Percentiles rank a stretch among this genome's conserved stretches.
These are phyloP conservation scores for Eucalyptus marginata DNA, from an alignment of 345 rosid species.

Conservation along the genomic window DNA sequence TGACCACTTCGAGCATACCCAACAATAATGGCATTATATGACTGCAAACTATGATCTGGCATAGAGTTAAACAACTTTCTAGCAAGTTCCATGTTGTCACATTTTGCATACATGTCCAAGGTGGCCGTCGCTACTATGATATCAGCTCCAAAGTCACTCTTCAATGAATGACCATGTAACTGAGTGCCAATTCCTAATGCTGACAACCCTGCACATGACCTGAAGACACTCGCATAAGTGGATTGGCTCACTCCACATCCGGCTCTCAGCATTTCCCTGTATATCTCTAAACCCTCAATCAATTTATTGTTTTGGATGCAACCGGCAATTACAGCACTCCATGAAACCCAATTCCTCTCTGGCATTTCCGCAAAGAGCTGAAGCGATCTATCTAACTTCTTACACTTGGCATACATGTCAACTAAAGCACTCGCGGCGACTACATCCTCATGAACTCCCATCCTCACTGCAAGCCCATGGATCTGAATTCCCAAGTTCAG, in stretches of 20 bases:
- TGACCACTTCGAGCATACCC: conserved; percentile 50
- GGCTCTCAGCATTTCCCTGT: conserved; percentile 57
- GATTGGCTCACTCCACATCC: conserved; percentile 62
- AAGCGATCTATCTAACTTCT: conserved; percentile 41
- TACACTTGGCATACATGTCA: conserved; percentile 87
- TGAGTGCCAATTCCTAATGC: conserved; percentile 51
- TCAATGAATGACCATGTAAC: conserved; percentile 78
- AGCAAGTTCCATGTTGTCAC: conserved; percentile 55
- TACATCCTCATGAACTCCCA: conserved; percentile 53
- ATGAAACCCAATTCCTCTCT: conserved; percentile 60
- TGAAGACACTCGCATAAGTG: conserved; percentile 74
- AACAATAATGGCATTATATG: conserved; percentile 75
- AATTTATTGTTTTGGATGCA: conserved; percentile 54
- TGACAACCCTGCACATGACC: conserved; percentile 62
- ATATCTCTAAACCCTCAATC: conserved; percentile 40
- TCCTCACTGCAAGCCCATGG: conserved; percentile 43
- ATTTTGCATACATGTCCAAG: conserved; percentile 91
- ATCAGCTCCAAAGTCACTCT: conserved; percentile 47
- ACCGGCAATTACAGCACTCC: conserved; percentile 86
- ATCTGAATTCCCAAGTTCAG: conserved; percentile 46
- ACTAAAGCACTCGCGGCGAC: conserved; percentile 71
- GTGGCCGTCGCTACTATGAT: conserved; percentile 76
- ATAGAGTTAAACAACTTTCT: conserved; percentile 52
- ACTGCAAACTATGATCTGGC: conserved; percentile 48
- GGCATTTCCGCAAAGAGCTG: conserved; percentile 45